phyloP scores from a whole-genome alignment of 192 early-diverging fungal species.

The Gamsiella multidivaricata region DNA sequence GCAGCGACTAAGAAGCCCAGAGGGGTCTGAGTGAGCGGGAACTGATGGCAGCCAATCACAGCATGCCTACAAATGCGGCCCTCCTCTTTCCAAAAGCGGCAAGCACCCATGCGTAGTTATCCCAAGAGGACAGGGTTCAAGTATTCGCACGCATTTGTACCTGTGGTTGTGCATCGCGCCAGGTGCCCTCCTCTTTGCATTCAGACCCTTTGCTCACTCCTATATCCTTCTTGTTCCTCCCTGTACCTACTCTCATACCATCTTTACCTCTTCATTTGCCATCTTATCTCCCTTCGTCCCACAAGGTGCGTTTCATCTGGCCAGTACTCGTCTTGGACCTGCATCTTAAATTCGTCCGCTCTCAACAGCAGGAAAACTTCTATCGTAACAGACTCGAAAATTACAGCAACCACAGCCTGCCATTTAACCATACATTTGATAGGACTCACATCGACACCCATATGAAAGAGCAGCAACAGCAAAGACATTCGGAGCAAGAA shows the following conservation, averaged over 20 bases:
- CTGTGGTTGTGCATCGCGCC: too few species aligned
- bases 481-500: neutral
- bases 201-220: neutral
- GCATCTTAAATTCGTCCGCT: too few species aligned
- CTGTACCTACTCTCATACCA: neutral
- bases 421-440: neutral
- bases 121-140: too few species aligned
- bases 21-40: neutral
- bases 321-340: too few species aligned
- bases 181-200: neutral
- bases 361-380: too few species aligned
- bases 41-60: slow-evolving; percentile 5
- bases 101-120: neutral
- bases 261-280: neutral
- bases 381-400: too few species aligned
- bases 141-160: too few species aligned
- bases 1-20: too few species aligned
- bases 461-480: neutral
- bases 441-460: neutral
- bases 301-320: too few species aligned
- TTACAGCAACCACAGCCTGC: too few species aligned
- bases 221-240: neutral
- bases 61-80: slow-evolving; percentile 6
- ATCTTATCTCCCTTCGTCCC: neutral
- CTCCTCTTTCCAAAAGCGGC: neutral